Conservation (phyloP, 2,329 filamentous ascomycete species). For the Annulohypoxylon truncatum region DNA sequence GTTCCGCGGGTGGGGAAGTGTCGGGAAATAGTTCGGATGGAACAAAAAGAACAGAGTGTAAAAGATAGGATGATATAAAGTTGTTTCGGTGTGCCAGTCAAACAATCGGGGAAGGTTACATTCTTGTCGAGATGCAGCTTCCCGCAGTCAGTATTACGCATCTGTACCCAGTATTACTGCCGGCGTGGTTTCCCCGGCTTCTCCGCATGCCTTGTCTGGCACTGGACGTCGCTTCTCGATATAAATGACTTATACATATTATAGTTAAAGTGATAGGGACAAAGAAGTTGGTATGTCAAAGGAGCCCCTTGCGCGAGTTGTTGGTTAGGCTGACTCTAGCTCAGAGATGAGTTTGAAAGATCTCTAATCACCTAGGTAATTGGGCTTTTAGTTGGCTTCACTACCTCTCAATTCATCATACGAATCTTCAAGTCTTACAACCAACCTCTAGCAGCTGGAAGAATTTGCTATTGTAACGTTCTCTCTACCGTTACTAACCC, state of each 20-base stretch:
- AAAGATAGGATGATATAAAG: neutral
- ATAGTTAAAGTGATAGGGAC: slow-evolving; percentile 11
- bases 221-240: neutral
- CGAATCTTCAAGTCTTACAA: neutral
- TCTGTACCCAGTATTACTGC: slow-evolving; percentile 12
- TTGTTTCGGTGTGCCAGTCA: slow-evolving; percentile 1
- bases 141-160: slow-evolving; percentile 11
- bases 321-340: too few species aligned
- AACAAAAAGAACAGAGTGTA: neutral
- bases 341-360: neutral
- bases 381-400: too few species aligned
- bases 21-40: slow-evolving; percentile 7
- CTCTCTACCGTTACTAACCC: neutral
- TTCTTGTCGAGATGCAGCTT: neutral
- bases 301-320: neutral
- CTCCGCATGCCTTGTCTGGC: slow-evolving; percentile 29
- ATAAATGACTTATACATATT: neutral
- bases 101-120: slow-evolving; percentile 20
- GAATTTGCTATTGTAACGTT: neutral
- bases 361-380: neutral
- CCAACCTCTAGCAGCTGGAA: neutral
- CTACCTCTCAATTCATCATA: neutral
- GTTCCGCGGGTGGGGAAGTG: neutral
- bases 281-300: slow-evolving; percentile 8
- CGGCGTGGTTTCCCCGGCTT: slow-evolving; percentile 18